Evolutionary conservation across 495 filamentous ascomycete species (phyloP).

Genomic region (Xylaria acuta): DNA sequence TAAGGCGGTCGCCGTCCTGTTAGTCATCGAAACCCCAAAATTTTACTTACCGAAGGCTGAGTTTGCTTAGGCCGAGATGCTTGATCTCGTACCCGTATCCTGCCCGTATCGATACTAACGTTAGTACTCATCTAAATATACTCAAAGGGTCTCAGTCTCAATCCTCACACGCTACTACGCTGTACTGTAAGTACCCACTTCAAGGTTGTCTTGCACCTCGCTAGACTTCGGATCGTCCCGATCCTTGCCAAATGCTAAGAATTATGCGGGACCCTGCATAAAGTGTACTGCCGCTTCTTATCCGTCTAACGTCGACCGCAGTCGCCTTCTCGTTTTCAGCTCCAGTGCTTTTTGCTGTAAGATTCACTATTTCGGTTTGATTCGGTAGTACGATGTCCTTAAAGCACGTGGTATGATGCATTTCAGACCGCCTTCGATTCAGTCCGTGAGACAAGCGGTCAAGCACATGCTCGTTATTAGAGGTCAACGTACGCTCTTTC

Average conservation of each 20-base stretch:
- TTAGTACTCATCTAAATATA: not conserved
- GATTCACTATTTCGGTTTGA: not conserved
- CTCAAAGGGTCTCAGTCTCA: not conserved
- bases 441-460: not conserved
- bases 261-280: not conserved
- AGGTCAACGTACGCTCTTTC: not conserved
- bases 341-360: not conserved
- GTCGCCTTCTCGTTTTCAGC: not conserved
- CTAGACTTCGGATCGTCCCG: slow-evolving; percentile 2
- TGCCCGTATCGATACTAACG: not conserved
- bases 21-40: not conserved
- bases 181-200: not conserved
- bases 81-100: not conserved
- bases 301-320: not conserved
- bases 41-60: not conserved
- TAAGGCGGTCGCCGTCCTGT: not conserved
- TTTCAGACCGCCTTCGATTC: not conserved
- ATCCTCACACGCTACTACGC: not conserved
- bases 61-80: not conserved
- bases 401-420: not conserved
- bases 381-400: not conserved
- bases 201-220: not conserved
- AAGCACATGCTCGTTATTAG: not conserved
- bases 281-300: not conserved
- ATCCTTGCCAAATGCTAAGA: not conserved